Evolutionary conservation across 2,329 filamentous ascomycete genomes (phyloP).

Genomic region (Fusarium aywerte): DNA sequence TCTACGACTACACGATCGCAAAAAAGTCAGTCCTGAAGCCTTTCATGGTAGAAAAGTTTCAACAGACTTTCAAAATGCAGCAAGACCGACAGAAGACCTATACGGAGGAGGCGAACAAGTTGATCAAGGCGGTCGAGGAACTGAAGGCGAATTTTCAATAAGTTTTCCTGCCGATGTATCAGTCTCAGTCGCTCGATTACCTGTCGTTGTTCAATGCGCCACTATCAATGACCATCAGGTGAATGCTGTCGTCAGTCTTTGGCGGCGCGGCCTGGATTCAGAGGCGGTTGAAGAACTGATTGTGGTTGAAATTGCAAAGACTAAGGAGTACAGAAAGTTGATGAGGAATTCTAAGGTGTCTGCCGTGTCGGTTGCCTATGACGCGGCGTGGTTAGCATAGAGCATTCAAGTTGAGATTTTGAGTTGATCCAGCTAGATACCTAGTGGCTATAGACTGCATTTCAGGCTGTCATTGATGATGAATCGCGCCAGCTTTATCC

Average conservation of each 20-base stretch:
- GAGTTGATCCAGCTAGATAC: too few species aligned
- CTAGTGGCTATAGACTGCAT: too few species aligned
- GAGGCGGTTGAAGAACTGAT: not conserved
- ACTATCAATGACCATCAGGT: not conserved
- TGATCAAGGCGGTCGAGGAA: not conserved
- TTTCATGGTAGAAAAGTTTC: slow-evolving; percentile 32
- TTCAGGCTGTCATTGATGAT: slow-evolving; percentile 42
- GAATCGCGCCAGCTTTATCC: too few species aligned
- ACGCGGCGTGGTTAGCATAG: not conserved
- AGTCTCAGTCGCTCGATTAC: too few species aligned
- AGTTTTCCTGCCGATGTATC: too few species aligned
- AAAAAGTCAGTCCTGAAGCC: slow-evolving; percentile 31
- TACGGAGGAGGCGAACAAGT: not conserved
- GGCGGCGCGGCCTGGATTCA: rapidly evolving
- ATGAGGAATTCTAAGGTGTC: not conserved
- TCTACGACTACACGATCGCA: slow-evolving; percentile 19
- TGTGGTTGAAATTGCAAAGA: not conserved
- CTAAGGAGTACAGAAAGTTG: not conserved
- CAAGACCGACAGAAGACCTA: not conserved
- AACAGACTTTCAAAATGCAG: slow-evolving; percentile 18
- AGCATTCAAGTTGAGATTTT: too few species aligned
- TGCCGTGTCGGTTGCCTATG: not conserved
- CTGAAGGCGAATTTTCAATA: slow-evolving; percentile 3
- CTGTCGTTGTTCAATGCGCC: not conserved
- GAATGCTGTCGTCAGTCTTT: not conserved